Evolutionary conservation across 2,329 filamentous ascomycete genomes (phyloP).

Genomic region (Cercospora sojina): DNA sequence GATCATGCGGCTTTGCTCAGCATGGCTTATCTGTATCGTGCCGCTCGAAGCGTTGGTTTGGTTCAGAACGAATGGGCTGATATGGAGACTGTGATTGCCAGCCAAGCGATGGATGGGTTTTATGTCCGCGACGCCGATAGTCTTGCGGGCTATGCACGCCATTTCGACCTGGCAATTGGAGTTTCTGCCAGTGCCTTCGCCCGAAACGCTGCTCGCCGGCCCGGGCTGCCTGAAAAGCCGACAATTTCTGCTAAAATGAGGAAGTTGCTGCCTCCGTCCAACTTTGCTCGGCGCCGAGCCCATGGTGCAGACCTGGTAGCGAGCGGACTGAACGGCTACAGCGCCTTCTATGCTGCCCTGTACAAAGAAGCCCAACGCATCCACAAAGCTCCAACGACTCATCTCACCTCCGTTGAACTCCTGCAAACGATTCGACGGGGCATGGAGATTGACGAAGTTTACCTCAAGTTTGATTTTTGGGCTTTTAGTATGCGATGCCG

Average conservation of each 20-base stretch:
- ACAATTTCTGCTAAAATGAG: background rate
- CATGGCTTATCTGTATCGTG: constrained; percentile 7
- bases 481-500: background rate
- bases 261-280: background rate
- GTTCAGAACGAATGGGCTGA: background rate
- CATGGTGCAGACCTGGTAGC: background rate
- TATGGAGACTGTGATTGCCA: constrained; percentile 8
- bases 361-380: background rate
- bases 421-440: background rate
- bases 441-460: background rate
- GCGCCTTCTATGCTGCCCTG: background rate
- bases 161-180: constrained; percentile 12
- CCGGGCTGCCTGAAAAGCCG: background rate
- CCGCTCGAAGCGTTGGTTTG: background rate
- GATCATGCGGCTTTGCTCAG: background rate
- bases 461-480: background rate
- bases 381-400: background rate
- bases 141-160: constrained; percentile 5
- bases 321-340: background rate
- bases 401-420: background rate
- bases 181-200: constrained; percentile 4
- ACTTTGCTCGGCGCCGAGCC: background rate
- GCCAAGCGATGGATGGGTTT: background rate
- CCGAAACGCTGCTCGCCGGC: background rate
- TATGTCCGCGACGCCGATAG: constrained; percentile 5